phyloP scores from a whole-genome alignment of 2,329 filamentous ascomycete species.

The Colletotrichum acutatum region DNA sequence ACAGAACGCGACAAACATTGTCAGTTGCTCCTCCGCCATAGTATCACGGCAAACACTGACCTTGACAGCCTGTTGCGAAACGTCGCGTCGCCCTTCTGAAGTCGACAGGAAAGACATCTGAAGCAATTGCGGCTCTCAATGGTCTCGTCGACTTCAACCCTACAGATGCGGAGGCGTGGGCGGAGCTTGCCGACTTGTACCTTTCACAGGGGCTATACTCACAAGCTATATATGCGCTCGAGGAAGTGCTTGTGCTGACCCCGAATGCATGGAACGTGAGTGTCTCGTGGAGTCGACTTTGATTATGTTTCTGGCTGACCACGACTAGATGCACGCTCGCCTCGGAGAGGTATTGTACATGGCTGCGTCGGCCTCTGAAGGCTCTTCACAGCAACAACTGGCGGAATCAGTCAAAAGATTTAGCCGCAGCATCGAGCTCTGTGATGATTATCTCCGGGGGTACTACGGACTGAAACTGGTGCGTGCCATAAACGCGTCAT shows the following conservation, averaged over 20 bases:
- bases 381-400: slow-evolving; percentile 63
- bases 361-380: slow-evolving; percentile 61
- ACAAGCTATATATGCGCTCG: slow-evolving; percentile 88
- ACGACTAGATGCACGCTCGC: slow-evolving; percentile 81
- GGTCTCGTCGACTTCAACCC: slow-evolving; percentile 84
- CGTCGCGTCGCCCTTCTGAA: slow-evolving; percentile 83
- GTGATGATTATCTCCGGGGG: slow-evolving; percentile 90
- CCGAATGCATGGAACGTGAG: slow-evolving; percentile 97
- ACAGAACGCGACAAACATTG: slow-evolving; percentile 82
- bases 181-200: slow-evolving; percentile 90
- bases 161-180: slow-evolving; percentile 93
- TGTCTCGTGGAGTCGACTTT: slow-evolving; percentile 17
- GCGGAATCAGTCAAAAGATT: slow-evolving; percentile 85
- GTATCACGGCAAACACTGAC: slow-evolving; percentile 42
- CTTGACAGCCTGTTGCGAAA: slow-evolving; percentile 80
- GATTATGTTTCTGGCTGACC: background rate
- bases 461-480: slow-evolving; percentile 92
- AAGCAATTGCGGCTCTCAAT: slow-evolving; percentile 80
- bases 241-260: slow-evolving; percentile 87
- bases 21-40: slow-evolving; percentile 53
- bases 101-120: slow-evolving; percentile 74
- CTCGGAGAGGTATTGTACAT: slow-evolving; percentile 87
- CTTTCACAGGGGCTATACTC: slow-evolving; percentile 79
- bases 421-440: slow-evolving; percentile 91
- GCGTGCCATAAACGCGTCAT: slow-evolving; percentile 41